Conservation (phyloP, 495 filamentous ascomycete genomes). For the Symbiotaphrina buchneri region DNA sequence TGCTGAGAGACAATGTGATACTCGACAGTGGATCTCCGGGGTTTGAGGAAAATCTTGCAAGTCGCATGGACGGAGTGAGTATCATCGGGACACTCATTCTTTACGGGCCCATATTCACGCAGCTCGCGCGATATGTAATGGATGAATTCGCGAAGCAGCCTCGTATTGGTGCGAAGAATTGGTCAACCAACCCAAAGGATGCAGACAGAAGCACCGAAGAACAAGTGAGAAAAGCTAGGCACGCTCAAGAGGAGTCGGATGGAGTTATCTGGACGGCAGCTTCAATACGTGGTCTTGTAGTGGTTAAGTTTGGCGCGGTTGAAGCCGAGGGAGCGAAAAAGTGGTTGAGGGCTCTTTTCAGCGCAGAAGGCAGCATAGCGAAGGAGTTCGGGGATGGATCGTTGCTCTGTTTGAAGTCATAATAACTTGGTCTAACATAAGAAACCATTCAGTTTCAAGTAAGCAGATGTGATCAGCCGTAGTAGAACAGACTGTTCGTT, state of each 20-base stretch:
- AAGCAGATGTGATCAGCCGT: no score
- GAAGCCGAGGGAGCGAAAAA: slow-evolving; percentile 36
- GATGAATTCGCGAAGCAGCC: slow-evolving; percentile 53
- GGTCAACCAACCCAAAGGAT: slow-evolving; percentile 21
- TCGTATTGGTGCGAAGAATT: slow-evolving; percentile 66
- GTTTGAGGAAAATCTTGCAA: slow-evolving; percentile 17
- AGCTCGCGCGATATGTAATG: slow-evolving; percentile 45
- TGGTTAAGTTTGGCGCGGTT: slow-evolving; percentile 63
- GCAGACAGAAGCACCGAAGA: slow-evolving; percentile 15
- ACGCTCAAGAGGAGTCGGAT: slow-evolving; percentile 28
- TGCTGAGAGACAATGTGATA: slow-evolving; percentile 65
- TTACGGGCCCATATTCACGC: slow-evolving; percentile 44
- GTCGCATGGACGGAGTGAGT: slow-evolving; percentile 38
- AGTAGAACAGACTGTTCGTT: no score
- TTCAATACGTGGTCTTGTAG: slow-evolving; percentile 55
- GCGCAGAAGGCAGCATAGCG: slow-evolving; percentile 30
- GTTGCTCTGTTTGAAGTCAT: slow-evolving; percentile 30
- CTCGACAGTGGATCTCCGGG: slow-evolving; percentile 23
- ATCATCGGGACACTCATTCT: slow-evolving; percentile 71
- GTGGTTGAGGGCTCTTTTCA: slow-evolving; percentile 35
- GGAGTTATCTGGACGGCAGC: slow-evolving; percentile 72
- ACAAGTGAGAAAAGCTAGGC: slow-evolving; percentile 18
- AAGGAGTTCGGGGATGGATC: slow-evolving; percentile 40
- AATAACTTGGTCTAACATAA: no score
- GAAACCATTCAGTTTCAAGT: no score